Conservation (phyloP, 495 filamentous ascomycete species). For the Neurospora sublineolata region DNA sequence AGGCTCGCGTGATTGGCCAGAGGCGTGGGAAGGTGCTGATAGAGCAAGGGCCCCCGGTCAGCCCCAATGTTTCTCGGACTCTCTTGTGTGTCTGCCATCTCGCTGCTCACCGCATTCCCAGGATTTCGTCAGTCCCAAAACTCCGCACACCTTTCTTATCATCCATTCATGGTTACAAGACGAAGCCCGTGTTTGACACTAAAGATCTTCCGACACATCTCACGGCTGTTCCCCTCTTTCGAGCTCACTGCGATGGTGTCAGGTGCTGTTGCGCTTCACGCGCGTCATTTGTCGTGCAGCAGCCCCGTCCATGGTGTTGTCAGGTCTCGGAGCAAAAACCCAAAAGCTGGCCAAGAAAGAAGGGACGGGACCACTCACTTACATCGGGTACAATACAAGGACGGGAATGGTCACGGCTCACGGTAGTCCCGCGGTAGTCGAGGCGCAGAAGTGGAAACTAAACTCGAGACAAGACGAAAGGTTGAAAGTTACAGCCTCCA, state of each 20-base stretch:
- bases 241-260: neutral
- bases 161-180: neutral
- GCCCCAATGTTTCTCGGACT: neutral
- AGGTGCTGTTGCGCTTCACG: slow-evolving; percentile 10
- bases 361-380: neutral
- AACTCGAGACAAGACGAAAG: neutral
- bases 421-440: neutral
- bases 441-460: neutral
- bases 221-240: neutral
- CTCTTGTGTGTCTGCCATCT: neutral
- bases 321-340: neutral
- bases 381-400: neutral
- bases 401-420: neutral
- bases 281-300: slow-evolving; percentile 5
- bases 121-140: neutral
- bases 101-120: neutral
- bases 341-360: neutral
- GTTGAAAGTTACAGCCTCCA: neutral
- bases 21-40: neutral
- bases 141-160: neutral
- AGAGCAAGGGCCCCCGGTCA: neutral
- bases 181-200: neutral
- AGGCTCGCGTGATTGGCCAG: neutral
- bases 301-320: neutral
- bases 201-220: neutral